Conservation (phyloP, 306 rosid species). For the Alnus glutinosa region DNA sequence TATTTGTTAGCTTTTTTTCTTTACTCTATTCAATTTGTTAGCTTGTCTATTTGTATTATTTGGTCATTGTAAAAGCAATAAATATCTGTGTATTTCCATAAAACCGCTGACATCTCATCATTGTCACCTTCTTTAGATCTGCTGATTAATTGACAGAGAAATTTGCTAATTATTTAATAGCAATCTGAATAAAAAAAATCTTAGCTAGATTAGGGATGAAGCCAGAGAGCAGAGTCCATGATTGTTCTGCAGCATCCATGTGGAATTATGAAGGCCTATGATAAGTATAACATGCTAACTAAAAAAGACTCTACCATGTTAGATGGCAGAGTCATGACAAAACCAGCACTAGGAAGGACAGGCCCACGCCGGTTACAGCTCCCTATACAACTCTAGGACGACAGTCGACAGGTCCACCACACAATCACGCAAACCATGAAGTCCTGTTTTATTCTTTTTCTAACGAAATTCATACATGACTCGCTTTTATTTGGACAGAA, state of each 20-base stretch:
- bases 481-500: neutral
- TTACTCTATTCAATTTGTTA: neutral
- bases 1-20: neutral
- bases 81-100: neutral
- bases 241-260: conserved; percentile 48
- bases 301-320: conserved; percentile 25
- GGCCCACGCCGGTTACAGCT: neutral
- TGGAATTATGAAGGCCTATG: conserved; percentile 39
- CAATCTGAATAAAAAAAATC: conserved; percentile 7
- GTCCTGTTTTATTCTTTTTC: neutral
- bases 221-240: conserved; percentile 29
- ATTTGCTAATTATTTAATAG: neutral
- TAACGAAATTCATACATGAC: neutral
- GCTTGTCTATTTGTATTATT: neutral
- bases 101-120: neutral
- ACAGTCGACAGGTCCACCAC: neutral
- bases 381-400: conserved; percentile 10
- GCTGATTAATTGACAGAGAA: neutral
- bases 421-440: neutral
- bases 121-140: neutral
- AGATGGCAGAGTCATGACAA: conserved; percentile 20
- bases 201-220: neutral
- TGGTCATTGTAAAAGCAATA: neutral
- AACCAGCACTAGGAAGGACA: conserved; percentile 6
- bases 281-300: conserved; percentile 1